These are phyloP conservation scores for Metschnikowia colocasiae DNA, from an alignment of 805 yeast genomes.

Conservation along the genomic window DNA sequence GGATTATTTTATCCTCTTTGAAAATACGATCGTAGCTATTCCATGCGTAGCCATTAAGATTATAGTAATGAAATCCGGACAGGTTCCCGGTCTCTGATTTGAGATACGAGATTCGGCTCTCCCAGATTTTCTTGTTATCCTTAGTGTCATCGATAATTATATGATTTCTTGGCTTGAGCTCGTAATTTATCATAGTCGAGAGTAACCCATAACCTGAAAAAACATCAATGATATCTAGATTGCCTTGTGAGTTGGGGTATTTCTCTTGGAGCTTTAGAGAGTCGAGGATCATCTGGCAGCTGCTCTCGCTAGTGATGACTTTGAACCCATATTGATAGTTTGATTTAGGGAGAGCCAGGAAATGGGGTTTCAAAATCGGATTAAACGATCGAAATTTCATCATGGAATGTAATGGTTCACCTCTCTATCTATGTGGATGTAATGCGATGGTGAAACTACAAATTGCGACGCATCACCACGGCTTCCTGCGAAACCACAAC, in stretches of 20 bases:
- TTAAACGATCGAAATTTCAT: slow-evolving; percentile 24
- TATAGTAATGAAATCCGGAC: slow-evolving; percentile 32
- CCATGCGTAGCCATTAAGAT: slow-evolving; percentile 67
- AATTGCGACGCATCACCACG: neutral
- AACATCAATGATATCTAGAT: slow-evolving; percentile 53
- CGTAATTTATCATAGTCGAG: slow-evolving; percentile 58
- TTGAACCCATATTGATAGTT: slow-evolving; percentile 26
- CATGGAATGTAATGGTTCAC: neutral
- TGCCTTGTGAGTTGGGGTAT: slow-evolving; percentile 31
- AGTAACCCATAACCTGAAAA: slow-evolving; percentile 60
- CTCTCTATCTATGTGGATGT: neutral
- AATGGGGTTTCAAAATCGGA: slow-evolving; percentile 25
- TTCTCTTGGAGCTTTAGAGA: slow-evolving; percentile 40
- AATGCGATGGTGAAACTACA: neutral
- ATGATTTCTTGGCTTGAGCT: slow-evolving; percentile 60
- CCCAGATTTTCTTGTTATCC: slow-evolving; percentile 26
- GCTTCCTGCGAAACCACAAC: neutral
- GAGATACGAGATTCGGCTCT: slow-evolving; percentile 23
- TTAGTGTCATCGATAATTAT: slow-evolving; percentile 54
- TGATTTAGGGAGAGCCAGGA: slow-evolving; percentile 19
- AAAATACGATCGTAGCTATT: slow-evolving; percentile 49
- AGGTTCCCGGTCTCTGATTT: slow-evolving; percentile 22
- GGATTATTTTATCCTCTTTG: slow-evolving; percentile 41
- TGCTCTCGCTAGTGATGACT: slow-evolving; percentile 20
- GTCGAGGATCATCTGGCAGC: slow-evolving; percentile 42